These are phyloP conservation scores for Polyporus tsugae DNA, from an alignment of 1,284 basidiomycete species.

Conservation along the genomic window DNA sequence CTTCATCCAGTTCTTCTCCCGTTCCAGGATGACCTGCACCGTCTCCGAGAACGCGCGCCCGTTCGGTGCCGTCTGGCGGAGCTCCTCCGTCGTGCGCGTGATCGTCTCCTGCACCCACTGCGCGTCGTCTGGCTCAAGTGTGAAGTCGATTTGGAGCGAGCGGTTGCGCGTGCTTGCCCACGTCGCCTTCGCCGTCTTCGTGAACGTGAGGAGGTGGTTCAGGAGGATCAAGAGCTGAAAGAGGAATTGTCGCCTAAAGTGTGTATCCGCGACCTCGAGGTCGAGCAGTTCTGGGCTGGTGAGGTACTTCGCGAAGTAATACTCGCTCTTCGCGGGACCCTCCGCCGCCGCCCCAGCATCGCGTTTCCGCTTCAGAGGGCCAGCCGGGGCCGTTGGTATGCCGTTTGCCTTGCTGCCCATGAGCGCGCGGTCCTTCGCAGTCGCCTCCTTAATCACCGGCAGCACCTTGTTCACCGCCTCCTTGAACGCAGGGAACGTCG, in stretches of 20 bases:
- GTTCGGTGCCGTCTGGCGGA: conserved; percentile 76
- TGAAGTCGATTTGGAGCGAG: conserved; percentile 83
- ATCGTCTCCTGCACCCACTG: conserved; percentile 81
- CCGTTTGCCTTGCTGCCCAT: conserved; percentile 67
- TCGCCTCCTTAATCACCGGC: conserved; percentile 83
- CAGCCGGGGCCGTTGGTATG: conserved; percentile 47
- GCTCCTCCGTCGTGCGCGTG: conserved; percentile 70
- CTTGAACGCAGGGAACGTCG: conserved; percentile 68
- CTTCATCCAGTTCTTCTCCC: conserved; percentile 87
- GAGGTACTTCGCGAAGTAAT: conserved; percentile 92
- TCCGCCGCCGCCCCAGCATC: conserved; percentile 60
- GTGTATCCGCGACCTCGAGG: conserved; percentile 89
- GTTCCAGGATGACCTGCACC: conserved; percentile 71
- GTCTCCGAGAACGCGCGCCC: conserved; percentile 80
- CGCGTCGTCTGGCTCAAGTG: conserved; percentile 66
- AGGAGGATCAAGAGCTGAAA: conserved; percentile 88
- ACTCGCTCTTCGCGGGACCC: conserved; percentile 63
- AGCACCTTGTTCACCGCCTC: conserved; percentile 74
- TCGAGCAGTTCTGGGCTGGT: conserved; percentile 88
- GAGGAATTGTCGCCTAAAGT: conserved; percentile 91
- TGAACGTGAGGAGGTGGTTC: conserved; percentile 82
- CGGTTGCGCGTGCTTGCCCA: conserved; percentile 73
- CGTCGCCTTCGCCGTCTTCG: conserved; percentile 68
- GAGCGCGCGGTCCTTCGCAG: conserved; percentile 82
- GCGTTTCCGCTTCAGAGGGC: conserved; percentile 68